phyloP scores from a whole-genome alignment of 495 filamentous ascomycete species.

The Podospora australis region DNA sequence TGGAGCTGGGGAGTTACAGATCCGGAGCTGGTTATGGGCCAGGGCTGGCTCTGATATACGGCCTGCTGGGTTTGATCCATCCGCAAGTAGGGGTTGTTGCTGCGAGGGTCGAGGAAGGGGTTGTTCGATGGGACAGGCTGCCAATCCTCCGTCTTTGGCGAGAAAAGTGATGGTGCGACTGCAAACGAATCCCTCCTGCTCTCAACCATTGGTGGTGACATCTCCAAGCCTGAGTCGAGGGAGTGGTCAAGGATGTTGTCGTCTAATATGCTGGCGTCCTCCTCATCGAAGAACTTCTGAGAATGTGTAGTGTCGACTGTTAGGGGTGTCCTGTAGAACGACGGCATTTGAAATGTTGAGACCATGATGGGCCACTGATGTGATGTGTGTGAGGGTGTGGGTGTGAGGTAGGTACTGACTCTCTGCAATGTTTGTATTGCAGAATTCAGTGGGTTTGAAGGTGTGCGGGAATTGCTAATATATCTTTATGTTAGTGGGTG shows the following conservation, averaged over 20 bases:
- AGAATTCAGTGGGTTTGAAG: constrained; percentile 6
- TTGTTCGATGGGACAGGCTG: constrained; percentile 52
- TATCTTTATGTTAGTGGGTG: constrained; percentile 33
- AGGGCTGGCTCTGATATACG: constrained; percentile 41
- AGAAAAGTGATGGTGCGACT: constrained; percentile 59
- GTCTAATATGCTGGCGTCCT: constrained; percentile 76
- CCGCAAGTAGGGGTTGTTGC: constrained; percentile 53
- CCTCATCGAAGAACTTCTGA: constrained; percentile 65
- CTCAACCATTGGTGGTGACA: constrained; percentile 58
- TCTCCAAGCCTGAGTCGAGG: constrained; percentile 60
- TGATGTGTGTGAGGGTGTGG: constrained; percentile 13
- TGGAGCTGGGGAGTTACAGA: constrained; percentile 40
- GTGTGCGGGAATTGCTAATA: constrained; percentile 25
- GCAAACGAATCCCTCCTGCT: constrained; percentile 69
- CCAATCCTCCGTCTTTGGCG: constrained; percentile 71
- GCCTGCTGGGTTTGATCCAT: constrained; percentile 47
- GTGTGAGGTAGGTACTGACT: constrained; percentile 9
- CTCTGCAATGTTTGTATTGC: constrained; percentile 9
- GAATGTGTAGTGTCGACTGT: constrained; percentile 54
- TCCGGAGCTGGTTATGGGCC: constrained; percentile 56
- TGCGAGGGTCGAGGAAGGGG: constrained; percentile 54
- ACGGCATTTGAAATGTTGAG: constrained; percentile 47
- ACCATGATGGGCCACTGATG: constrained; percentile 40
- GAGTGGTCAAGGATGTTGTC: constrained; percentile 72
- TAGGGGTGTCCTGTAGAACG: constrained; percentile 58